These are phyloP conservation scores for Bonia amplexicaulis DNA, from an alignment of 176 grass and related monocot genomes.

Conservation along the genomic window DNA sequence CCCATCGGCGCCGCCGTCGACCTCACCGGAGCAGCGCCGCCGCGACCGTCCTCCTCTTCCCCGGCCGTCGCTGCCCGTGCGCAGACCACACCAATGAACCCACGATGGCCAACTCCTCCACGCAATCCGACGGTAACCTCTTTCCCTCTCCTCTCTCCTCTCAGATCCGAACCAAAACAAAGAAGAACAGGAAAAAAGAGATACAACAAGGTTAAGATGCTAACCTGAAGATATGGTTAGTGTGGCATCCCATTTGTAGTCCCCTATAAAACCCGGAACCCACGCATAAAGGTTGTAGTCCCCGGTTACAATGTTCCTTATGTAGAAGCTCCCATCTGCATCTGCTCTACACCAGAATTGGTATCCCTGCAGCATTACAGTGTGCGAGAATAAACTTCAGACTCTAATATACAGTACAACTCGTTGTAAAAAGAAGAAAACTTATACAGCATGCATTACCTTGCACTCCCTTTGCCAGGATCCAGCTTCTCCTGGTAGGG, in stretches of 20 bases:
- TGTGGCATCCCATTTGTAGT: slow-evolving; percentile 59
- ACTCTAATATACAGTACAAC: neutral
- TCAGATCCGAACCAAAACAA: too few relatives aligned
- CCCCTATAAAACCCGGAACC: slow-evolving; percentile 81
- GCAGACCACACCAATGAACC: too few relatives aligned
- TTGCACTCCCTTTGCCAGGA: slow-evolving; percentile 99
- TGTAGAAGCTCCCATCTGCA: slow-evolving; percentile 59
- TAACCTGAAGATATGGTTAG: slow-evolving; percentile 62
- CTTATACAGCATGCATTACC: slow-evolving; percentile 35
- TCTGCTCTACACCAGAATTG: slow-evolving; percentile 90
- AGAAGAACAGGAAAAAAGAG: too few relatives aligned
- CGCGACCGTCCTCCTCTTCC: too few relatives aligned
- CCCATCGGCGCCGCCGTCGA: too few relatives aligned
- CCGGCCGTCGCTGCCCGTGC: too few relatives aligned
- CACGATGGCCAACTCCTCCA: too few relatives aligned
- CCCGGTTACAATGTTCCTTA: slow-evolving; percentile 63
- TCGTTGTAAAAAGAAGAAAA: neutral
- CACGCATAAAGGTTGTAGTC: slow-evolving; percentile 73
- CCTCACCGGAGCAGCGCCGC: too few relatives aligned
- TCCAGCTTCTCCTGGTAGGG: slow-evolving; percentile 79
- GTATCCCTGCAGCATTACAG: slow-evolving; percentile 49
- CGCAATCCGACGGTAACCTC: too few relatives aligned
- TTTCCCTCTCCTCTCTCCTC: too few relatives aligned
- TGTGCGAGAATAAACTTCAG: neutral
- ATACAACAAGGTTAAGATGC: slow-evolving; percentile 23